Base-by-base conservation (phyloP, 805 yeast species). In the Lipomyces chichibuensis region DNA sequence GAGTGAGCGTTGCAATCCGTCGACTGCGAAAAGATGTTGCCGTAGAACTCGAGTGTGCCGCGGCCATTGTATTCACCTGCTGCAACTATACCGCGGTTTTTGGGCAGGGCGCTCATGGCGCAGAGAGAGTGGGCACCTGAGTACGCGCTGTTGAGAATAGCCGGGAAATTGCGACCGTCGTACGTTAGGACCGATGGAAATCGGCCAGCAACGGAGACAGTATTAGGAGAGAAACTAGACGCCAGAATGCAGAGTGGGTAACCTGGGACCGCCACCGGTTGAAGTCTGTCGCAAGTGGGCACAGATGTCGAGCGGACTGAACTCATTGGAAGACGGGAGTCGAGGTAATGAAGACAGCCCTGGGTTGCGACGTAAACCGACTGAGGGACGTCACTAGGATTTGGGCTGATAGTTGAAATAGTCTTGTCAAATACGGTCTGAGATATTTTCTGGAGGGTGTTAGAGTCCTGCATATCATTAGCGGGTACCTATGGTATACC, bases 31-130 rank as follows among this genome's bases (percentile, higher is more conserved):
- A 52, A 52, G 25, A 54, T 14, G 23, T 6, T 14, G 49, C 58
- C 32, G 64, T 57, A 63, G 33, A 52, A 56, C 32, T 69, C 72
- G 13, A 69, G 59, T n/a, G 72, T 69, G 20, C 72, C 72, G 33
- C 72, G 71, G 7, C 72, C 72, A 43, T 68, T 69, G 55, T 69
- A 69, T 39, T 68, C 72, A 2, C 72, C 72, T 4, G 67, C 69
- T 2, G 72, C 72, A 11, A 69, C 52, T 14, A 69, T 52, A 1
- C 63, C 67, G 20, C 59, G 32, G 13, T 27, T 3, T 4, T 37
- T 27, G 13, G 70, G 65, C 1, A 65, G 29, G 7, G 65, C 25
- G 20, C 55, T 49, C 7, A 69, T 56, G 43, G 59, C 51, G 55
- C 65, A 55, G 14, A 69, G 51, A n/a, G 71, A 62, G 51, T 69